Evolutionary conservation across 2,329 filamentous ascomycete species (phyloP).

Genomic region (Arachnomyces sp.): DNA sequence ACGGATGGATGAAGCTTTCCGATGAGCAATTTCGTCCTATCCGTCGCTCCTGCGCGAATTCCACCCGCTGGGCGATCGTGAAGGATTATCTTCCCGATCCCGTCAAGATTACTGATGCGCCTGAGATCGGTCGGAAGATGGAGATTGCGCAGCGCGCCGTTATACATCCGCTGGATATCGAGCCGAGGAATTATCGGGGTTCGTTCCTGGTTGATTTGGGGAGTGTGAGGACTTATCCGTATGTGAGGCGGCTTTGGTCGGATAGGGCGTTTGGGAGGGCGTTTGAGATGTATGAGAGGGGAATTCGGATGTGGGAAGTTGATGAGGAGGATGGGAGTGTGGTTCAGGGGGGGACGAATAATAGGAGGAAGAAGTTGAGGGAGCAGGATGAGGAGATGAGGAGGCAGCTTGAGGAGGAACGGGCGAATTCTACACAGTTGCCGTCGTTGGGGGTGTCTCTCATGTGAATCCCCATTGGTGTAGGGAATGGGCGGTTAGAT

Average conservation of each 20-base stretch:
- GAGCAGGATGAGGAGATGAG: too few relatives aligned
- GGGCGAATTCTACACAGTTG: too few relatives aligned
- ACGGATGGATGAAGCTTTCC: slow-evolving; percentile 10
- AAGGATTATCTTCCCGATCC: slow-evolving; percentile 8
- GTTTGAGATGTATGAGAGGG: too few relatives aligned
- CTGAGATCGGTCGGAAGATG: slow-evolving; percentile 10
- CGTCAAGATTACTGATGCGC: slow-evolving; percentile 5
- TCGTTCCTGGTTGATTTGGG: slow-evolving; percentile 10
- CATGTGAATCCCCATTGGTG: too few relatives aligned
- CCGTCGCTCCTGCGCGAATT: not conserved
- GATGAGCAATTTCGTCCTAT: slow-evolving; percentile 4
- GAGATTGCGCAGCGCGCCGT: slow-evolving; percentile 8
- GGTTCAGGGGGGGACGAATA: too few relatives aligned
- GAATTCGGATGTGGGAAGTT: too few relatives aligned
- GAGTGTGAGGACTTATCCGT: slow-evolving; percentile 6
- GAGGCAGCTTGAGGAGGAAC: too few relatives aligned
- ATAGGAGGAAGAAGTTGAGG: too few relatives aligned
- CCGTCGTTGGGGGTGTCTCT: too few relatives aligned
- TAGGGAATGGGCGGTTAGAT: too few relatives aligned
- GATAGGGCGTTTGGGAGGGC: too few relatives aligned
- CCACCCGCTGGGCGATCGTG: slow-evolving; percentile 9
- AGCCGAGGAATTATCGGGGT: slow-evolving; percentile 9
- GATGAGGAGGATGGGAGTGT: too few relatives aligned
- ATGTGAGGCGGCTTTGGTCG: not conserved
- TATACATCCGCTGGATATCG: slow-evolving; percentile 6